Evolutionary conservation across 1,139 yeast genomes (phyloP).

Genomic region (Debaryomycetaceae sp.): DNA sequence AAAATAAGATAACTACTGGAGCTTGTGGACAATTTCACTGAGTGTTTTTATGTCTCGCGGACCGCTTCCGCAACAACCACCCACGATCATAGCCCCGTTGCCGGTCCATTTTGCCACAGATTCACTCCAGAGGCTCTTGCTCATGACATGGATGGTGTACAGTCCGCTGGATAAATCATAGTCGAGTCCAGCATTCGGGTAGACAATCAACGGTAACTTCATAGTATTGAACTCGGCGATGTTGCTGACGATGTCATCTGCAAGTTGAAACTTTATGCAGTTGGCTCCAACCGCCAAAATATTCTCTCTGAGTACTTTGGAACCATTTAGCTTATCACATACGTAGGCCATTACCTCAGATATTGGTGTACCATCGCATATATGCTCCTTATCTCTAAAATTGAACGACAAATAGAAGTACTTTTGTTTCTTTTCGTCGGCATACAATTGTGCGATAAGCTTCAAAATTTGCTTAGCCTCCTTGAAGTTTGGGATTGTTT

Average conservation of each 20-base stretch:
- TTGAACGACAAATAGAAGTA: slow-evolving; percentile 29
- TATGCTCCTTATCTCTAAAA: slow-evolving; percentile 17
- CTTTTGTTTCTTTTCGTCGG: slow-evolving; percentile 14
- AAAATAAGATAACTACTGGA: background rate
- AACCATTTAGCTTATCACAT: slow-evolving; percentile 11
- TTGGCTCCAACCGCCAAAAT: slow-evolving; percentile 38
- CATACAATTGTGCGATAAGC: slow-evolving; percentile 15
- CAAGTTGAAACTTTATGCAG: slow-evolving; percentile 28
- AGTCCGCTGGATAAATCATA: slow-evolving; percentile 15
- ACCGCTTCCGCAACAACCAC: slow-evolving; percentile 59
- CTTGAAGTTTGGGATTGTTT: slow-evolving; percentile 55
- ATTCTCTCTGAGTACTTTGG: slow-evolving; percentile 10
- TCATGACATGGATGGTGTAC: slow-evolving; percentile 11
- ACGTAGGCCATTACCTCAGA: slow-evolving; percentile 18
- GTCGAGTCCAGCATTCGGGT: slow-evolving; percentile 39
- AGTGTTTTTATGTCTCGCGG: slow-evolving; percentile 34
- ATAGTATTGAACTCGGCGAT: slow-evolving; percentile 13
- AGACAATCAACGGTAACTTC: slow-evolving; percentile 22
- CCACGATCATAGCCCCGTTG: slow-evolving; percentile 35
- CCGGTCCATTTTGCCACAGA: slow-evolving; percentile 30
- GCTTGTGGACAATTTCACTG: slow-evolving; percentile 3
- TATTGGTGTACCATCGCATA: slow-evolving; percentile 33
- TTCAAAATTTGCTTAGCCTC: slow-evolving; percentile 42
- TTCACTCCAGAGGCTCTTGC: slow-evolving; percentile 23
- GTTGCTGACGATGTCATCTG: slow-evolving; percentile 16